Evolutionary conservation across 371 early-diverging fungal genomes (phyloP).

Genomic region (Lichtheimia ornata): DNA sequence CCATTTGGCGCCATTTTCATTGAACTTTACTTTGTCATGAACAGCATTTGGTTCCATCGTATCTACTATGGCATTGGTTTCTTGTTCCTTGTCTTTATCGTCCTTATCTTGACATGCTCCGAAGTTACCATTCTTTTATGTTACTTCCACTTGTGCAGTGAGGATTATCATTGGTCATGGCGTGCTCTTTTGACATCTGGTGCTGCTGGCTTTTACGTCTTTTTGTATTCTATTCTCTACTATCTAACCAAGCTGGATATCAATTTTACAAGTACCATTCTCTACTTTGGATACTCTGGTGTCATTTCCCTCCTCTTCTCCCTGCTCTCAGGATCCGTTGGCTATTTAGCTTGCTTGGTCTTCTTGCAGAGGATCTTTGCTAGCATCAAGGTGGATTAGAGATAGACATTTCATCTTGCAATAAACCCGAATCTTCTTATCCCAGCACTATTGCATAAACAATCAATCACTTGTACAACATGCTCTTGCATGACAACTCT

Average conservation of each 20-base stretch:
- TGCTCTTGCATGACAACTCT: too few species aligned
- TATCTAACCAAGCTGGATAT: slow-evolving; percentile 72
- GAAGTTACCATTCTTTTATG: slow-evolving; percentile 81
- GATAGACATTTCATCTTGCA: too few species aligned
- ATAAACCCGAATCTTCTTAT: too few species aligned
- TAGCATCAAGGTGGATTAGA: slow-evolving; percentile 77
- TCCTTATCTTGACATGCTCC: slow-evolving; percentile 77
- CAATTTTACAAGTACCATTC: slow-evolving; percentile 69
- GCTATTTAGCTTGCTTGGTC: slow-evolving; percentile 72
- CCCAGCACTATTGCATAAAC: too few species aligned
- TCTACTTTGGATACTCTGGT: slow-evolving; percentile 88
- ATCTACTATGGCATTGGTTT: slow-evolving; percentile 90
- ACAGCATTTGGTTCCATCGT: slow-evolving; percentile 82
- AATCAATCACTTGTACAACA: too few species aligned
- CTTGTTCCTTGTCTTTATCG: slow-evolving; percentile 74
- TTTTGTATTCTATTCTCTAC: slow-evolving; percentile 78
- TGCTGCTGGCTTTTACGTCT: slow-evolving; percentile 82
- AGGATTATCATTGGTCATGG: slow-evolving; percentile 95
- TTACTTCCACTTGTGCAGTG: slow-evolving; percentile 87
- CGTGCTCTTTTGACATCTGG: slow-evolving; percentile 86
- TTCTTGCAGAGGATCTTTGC: slow-evolving; percentile 84
- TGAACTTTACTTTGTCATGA: slow-evolving; percentile 84
- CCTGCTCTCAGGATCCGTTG: slow-evolving; percentile 78
- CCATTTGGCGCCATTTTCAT: slow-evolving; percentile 91
- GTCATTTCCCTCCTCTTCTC: slow-evolving; percentile 76